phyloP scores from a whole-genome alignment of 2,329 filamentous ascomycete species.

The Capronia americana region DNA sequence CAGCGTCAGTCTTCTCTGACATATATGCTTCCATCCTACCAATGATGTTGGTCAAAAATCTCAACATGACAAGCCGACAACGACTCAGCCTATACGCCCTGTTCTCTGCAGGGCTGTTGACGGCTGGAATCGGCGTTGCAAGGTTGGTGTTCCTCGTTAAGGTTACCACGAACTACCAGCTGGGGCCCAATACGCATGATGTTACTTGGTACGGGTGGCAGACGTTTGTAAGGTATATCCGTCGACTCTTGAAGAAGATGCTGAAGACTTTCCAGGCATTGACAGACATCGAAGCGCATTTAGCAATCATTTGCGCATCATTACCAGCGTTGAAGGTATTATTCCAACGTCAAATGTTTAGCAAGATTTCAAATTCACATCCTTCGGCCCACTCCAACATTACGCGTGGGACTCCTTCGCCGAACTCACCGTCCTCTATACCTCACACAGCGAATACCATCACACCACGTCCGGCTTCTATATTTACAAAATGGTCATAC shows the following conservation, averaged over 20 bases:
- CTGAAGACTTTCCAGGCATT: conserved; percentile 19
- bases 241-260: background rate
- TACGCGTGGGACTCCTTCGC: background rate
- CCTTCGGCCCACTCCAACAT: conserved; percentile 2
- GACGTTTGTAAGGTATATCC: conserved; percentile 14
- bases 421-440: background rate
- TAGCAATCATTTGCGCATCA: conserved; percentile 35
- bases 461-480: background rate
- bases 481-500: background rate
- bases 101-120: conserved; percentile 34
- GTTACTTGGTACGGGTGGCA: conserved; percentile 33
- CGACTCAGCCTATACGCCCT: conserved; percentile 27
- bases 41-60: conserved; percentile 26
- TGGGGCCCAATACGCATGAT: conserved; percentile 26
- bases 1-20: conserved; percentile 30
- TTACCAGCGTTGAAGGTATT: conserved; percentile 30
- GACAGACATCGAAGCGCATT: conserved; percentile 32
- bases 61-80: conserved; percentile 24
- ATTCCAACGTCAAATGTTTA: conserved; percentile 10
- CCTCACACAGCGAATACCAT: background rate
- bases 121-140: conserved; percentile 26
- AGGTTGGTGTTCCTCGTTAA: conserved; percentile 23
- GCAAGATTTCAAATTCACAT: background rate
- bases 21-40: conserved; percentile 33
- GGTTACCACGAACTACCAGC: conserved; percentile 30